phyloP scores from a whole-genome alignment of 257 asterid genomes.

The Salvia splendens region DNA sequence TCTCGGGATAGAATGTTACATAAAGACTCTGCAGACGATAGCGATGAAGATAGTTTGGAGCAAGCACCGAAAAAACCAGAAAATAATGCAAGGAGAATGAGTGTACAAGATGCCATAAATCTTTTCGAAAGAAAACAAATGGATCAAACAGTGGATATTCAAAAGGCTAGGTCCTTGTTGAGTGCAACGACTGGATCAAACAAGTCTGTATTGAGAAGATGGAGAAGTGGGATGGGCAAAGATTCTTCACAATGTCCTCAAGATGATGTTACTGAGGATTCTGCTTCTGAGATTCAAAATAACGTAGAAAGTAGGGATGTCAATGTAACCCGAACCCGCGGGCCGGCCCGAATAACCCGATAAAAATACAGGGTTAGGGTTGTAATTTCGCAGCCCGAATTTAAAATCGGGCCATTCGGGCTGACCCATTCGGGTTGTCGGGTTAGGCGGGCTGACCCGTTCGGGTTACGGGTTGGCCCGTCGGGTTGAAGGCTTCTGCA shows the following conservation, averaged over 20 bases:
- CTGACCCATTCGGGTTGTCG: too few relatives aligned
- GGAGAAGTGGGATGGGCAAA: conserved; percentile 86
- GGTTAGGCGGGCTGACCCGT: too few relatives aligned
- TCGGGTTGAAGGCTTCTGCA: too few relatives aligned
- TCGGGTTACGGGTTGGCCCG: too few relatives aligned
- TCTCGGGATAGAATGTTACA: conserved; percentile 61
- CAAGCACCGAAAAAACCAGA: conserved; percentile 63
- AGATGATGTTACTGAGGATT: conserved; percentile 42
- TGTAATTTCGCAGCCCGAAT: too few relatives aligned
- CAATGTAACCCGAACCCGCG: too few relatives aligned
- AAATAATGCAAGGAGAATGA: conserved; percentile 62
- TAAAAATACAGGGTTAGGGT: too few relatives aligned
- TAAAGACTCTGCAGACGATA: conserved; percentile 48
- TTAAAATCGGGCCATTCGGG: too few relatives aligned
- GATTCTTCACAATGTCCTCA: conserved; percentile 41
- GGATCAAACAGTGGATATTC: conserved; percentile 62
- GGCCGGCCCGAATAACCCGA: too few relatives aligned
- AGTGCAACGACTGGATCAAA: conserved; percentile 58
- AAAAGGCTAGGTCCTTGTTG: conserved; percentile 52
- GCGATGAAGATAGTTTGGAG: conserved; percentile 66
- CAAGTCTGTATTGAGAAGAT: conserved; percentile 91
- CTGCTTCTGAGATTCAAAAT: conserved; percentile 39
- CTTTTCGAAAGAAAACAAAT: conserved; percentile 91
- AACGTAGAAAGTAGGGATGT: too few relatives aligned
- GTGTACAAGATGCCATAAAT: conserved; percentile 92